phyloP scores from a whole-genome alignment of 1,284 basidiomycete species.

The Golubevia sp. region DNA sequence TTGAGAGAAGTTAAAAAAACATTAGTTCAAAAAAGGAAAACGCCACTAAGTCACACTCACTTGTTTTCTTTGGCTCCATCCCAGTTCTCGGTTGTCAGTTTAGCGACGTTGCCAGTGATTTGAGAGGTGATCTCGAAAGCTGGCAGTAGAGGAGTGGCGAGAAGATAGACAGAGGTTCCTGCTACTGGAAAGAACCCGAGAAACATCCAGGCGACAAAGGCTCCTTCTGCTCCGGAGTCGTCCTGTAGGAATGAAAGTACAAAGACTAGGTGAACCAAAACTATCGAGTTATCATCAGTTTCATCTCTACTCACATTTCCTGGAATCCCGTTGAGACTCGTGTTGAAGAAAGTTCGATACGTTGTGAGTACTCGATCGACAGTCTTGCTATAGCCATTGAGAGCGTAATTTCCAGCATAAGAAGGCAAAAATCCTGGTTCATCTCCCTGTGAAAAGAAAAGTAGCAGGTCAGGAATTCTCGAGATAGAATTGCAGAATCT shows the following conservation, averaged over 20 bases:
- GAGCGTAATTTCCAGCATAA: slow-evolving; percentile 20
- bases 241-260: no score
- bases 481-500: slow-evolving; percentile 14
- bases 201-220: slow-evolving; percentile 17
- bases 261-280: no score
- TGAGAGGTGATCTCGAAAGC: slow-evolving; percentile 9
- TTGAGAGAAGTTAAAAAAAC: no score
- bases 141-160: slow-evolving; percentile 21
- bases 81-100: slow-evolving; percentile 12
- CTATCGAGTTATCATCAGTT: no score
- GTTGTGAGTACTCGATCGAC: slow-evolving; percentile 13
- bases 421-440: slow-evolving; percentile 23
- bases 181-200: slow-evolving; percentile 28
- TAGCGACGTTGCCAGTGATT: slow-evolving; percentile 18
- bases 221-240: slow-evolving; percentile 5
- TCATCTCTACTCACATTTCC: slow-evolving; percentile 21
- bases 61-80: slow-evolving; percentile 23
- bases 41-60: neutral
- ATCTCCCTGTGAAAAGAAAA: slow-evolving; percentile 21
- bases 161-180: slow-evolving; percentile 21
- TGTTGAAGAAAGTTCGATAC: slow-evolving; percentile 15
- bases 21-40: no score
- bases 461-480: slow-evolving; percentile 16
- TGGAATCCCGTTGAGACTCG: slow-evolving; percentile 13
- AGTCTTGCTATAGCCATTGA: slow-evolving; percentile 13